Base-by-base conservation (phyloP, 345 rosid species). In the Melastoma malabathricum region DNA sequence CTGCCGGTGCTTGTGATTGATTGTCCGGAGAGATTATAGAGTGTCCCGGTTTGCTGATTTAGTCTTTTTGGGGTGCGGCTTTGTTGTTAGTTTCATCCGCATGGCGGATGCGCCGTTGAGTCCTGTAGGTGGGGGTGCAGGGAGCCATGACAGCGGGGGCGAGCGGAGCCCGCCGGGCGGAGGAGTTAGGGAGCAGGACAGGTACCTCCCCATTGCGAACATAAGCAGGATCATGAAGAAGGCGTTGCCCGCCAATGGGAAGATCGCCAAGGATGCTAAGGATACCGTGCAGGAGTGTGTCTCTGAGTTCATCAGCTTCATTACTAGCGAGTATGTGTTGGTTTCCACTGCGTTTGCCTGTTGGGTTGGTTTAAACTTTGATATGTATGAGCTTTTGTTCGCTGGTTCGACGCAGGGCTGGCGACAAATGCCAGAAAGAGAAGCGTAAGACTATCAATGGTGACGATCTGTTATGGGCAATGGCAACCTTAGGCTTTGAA, bases 341-440 rank as follows among this genome's bases (percentile, higher is more conserved):
- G 15, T 34, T 34, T 43, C 13, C 22, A 14, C 16, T 5, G 15
- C 16, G 44, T 31, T 51, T 51, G 34, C 9, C 29, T 16, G 23
- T 8, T 31, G 44, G 34, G 16, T 15, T 22, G 23, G 29, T 48
- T 48, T 48, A 25, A 22, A 19, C 54, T 15, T 34, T 15, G 23
- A 51, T 29, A 51, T 29, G 16, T 43, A 39, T n/a, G 25, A 22
- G 44, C 54, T 29, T 25, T 31, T 51, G 34, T 3, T 16, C 18
- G n/a, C n/a, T 39, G 54, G 6, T 25, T 51, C 18, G 10, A 8
- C 62, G 61, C 58, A 92, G 98, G 62, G 98, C 97, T 18, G 84
- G 98, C 70, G 97, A 92, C 67, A 92, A 87, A 73, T 92, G 98
- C 29, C 98, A 92, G 84, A 82, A 80, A 65, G 98, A 92, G 79